Evolutionary conservation across 2,329 filamentous ascomycete species (phyloP), one percentile per base, ranked within the genome.

Genomic region (Fusarium pininemorale): DNA sequence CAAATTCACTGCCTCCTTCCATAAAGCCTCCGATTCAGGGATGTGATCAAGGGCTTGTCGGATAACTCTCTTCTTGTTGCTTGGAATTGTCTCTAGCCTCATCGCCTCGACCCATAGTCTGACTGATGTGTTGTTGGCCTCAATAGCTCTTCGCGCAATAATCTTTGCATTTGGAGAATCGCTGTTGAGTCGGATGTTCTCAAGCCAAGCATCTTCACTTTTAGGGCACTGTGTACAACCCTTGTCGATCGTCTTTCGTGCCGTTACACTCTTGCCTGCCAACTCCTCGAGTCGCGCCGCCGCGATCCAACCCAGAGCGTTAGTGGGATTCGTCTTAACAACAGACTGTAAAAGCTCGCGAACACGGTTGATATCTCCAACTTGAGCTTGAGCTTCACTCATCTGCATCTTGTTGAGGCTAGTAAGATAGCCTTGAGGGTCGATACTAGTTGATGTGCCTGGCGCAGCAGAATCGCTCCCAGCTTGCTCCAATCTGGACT

Each of bases 1-100:
- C 63, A 98, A 85, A 77, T 98, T 98, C 72, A 99, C 96, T 10
- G 96, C 93, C 80, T 97, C 95, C 81, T 98, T 99, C 96, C 96
- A 99, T n/a, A 99, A 89, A 47, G 94, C 92, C 54, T 98, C 96
- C 0, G 96, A 98, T 79, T 98, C 94, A 2, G 95, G 95, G 45
- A 98, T 93, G 79, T 98, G 92, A 78, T 98, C 94, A 50, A 99
- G 87, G 1, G 96, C 97, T 80, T 97, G 94, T 63, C 95, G 90
- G 39, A 98, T 91, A 13, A 99, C 96, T 79, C 95, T 92, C 84
- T 98, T 98, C 83, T 97, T 97, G 16, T 94, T 94, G 67, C 92
- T 90, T 3, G 90, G 85, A 54, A 98, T 93, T 13, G 91, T 90
- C 82, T 99, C 96, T 30, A 99, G 85, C 73, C 94, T 94, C 91